Conservation (phyloP, 257 asterid species). For the Nicotiana sylvestris region DNA sequence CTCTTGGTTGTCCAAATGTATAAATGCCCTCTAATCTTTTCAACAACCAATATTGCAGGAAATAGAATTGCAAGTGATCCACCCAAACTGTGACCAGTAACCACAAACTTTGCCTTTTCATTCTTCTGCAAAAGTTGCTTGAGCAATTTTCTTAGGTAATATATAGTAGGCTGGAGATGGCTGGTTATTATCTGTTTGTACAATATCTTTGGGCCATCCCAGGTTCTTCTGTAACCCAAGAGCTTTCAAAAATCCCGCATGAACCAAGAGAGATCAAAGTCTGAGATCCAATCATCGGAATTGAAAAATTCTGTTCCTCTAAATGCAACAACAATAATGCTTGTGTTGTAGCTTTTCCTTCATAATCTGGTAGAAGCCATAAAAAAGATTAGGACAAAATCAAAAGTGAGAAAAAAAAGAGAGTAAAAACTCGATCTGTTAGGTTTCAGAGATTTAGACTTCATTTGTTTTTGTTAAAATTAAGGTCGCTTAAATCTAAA, state of each 20-base stretch:
- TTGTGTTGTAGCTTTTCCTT: conserved; percentile 31
- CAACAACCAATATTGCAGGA: conserved; percentile 49
- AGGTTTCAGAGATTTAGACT: no score
- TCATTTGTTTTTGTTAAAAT: no score
- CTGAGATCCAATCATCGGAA: conserved; percentile 38
- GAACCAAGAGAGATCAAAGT: conserved; percentile 50
- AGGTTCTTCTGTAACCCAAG: conserved; percentile 39
- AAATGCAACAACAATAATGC: conserved; percentile 40
- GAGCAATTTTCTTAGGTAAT: conserved; percentile 32
- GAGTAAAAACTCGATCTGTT: not conserved
- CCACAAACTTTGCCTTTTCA: conserved; percentile 20
- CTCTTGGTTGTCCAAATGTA: conserved; percentile 73
- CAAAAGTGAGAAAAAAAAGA: not conserved
- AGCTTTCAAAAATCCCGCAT: conserved; percentile 54
- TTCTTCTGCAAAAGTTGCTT: conserved; percentile 10
- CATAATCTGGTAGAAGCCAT: conserved; percentile 22
- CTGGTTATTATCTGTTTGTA: not conserved
- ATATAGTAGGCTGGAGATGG: conserved; percentile 23
- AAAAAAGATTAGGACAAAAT: not conserved
- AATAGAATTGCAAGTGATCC: conserved; percentile 59
- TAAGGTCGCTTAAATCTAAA: no score
- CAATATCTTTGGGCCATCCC: conserved; percentile 25
- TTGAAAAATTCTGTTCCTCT: conserved; percentile 48
- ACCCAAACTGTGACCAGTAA: conserved; percentile 72
- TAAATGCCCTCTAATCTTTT: conserved; percentile 41